Evolutionary conservation across 2,329 filamentous ascomycete genomes (phyloP), one percentile per base, ranked within the genome.

Genomic region (Sphaerulina vaccinii): DNA sequence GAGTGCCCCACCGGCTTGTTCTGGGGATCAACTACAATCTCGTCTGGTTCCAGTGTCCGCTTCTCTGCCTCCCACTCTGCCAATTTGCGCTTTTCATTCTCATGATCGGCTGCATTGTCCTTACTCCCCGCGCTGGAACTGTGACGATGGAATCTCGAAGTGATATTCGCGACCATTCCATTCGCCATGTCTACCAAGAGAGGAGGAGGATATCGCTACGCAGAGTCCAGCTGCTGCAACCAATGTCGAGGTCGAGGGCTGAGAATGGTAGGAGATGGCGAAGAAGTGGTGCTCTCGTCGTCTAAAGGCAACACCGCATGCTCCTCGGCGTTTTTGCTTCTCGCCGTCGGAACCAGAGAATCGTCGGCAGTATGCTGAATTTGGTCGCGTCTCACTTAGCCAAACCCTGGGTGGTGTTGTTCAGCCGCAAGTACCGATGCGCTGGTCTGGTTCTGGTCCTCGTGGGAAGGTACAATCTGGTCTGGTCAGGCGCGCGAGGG

Each of bases 1-100:
- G 73, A 76, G 59, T 77, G 73, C 13, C 74, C 75, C 21, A 77
- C 73, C 9, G 64, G 63, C 66, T 77, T 77, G 52, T 70, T 65
- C 49, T 69, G 62, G 24, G 73, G 71, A 56, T 75, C 72, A 36
- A 67, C 61, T 55, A 70, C 64, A 51, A 77, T 73, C 61, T 76
- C 65, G 33, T 68, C 67, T 11, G 70, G 71, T 57, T 69, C 72
- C 44, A 77, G 59, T 9, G 74, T 70, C 35, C 62, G 63, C 62
- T 73, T 74, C 19, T 73, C 65, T 18, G 71, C 72, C 57, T 76
- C 71, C 75, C 75, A 78, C 40, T 74, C 70, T 29, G 70, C 70
- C 18, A 78, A 66, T 24, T 66, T 65, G 51, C 64, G 67, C 66
- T 76, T 76, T 67, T 78, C 75, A 40, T 75, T 68, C 52, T 77